These are phyloP conservation scores for Tripterygium wilfordii DNA, from an alignment of 177 flowering plant species.

Conservation along the genomic window DNA sequence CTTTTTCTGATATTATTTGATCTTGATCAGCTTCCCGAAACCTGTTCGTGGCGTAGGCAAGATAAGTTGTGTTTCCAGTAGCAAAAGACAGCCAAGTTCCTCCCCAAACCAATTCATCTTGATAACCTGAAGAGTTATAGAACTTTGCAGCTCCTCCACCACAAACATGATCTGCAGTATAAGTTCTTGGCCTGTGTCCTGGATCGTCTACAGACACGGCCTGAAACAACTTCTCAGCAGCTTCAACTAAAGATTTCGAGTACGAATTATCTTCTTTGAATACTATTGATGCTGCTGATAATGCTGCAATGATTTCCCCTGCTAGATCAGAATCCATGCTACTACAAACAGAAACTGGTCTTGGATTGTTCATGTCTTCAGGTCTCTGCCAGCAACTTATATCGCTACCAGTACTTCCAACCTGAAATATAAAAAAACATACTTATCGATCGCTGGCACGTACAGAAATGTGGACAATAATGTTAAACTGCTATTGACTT, in stretches of 20 bases:
- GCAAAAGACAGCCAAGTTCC: constrained; percentile 63
- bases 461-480: too few species aligned
- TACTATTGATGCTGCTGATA: constrained; percentile 69
- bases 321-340: constrained; percentile 48
- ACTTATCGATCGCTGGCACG: too few species aligned
- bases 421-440: constrained; percentile 16
- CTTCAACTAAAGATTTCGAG: constrained; percentile 25
- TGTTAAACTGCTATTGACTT: too few species aligned
- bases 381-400: constrained; percentile 72
- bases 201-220: constrained; percentile 15
- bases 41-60: constrained; percentile 23
- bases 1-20: constrained; percentile 26
- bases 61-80: constrained; percentile 56
- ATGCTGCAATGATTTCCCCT: constrained; percentile 70
- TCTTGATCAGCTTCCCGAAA: constrained; percentile 21
- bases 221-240: constrained; percentile 41
- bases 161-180: constrained; percentile 36
- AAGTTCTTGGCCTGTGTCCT: constrained; percentile 17
- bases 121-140: constrained; percentile 54
- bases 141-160: constrained; percentile 40
- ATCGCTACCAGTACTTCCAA: constrained; percentile 41
- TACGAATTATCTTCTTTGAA: constrained; percentile 39
- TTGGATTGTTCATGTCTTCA: constrained; percentile 50
- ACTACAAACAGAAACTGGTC: constrained; percentile 37
- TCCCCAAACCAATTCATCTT: constrained; percentile 69